These are phyloP conservation scores for barley (Hordeum vulgare) DNA, from an alignment of 176 grass and related monocot species.

Conservation along the genomic window DNA sequence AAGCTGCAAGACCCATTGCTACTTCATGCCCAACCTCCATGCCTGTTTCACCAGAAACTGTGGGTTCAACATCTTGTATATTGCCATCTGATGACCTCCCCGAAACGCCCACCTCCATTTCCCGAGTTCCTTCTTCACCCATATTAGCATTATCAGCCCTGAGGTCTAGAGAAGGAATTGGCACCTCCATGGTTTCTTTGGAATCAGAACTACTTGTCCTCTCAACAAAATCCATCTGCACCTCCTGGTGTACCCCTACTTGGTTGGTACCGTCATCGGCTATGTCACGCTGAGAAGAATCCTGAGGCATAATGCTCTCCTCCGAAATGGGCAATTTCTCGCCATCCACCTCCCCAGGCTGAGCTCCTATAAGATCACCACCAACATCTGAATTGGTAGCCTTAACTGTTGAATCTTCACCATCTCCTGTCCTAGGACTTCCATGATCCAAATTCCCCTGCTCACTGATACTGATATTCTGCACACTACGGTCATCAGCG, in stretches of 20 bases:
- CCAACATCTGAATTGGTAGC: neutral
- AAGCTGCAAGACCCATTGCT: neutral
- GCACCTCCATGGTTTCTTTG: slow-evolving; percentile 13
- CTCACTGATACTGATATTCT: neutral
- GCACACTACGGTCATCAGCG: neutral
- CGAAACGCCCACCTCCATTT: too few species aligned
- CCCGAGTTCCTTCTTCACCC: too few species aligned
- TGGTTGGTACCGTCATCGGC: neutral
- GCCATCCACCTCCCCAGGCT: neutral
- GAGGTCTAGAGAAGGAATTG: too few species aligned
- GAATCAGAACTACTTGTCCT: neutral
- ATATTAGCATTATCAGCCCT: too few species aligned
- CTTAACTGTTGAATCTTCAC: neutral
- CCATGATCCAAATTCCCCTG: neutral
- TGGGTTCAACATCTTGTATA: too few species aligned
- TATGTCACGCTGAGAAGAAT: neutral
- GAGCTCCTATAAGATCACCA: neutral
- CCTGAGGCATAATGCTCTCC: too few species aligned
- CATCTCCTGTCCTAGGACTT: neutral
- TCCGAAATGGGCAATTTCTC: neutral
- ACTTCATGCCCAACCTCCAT: slow-evolving; percentile 15
- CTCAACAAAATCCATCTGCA: slow-evolving; percentile 27
- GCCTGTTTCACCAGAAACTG: too few species aligned
- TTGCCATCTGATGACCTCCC: too few species aligned
- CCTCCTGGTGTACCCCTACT: neutral